phyloP scores from a whole-genome alignment of 2,329 filamentous ascomycete genomes.

The Aspergillus aculeatus region DNA sequence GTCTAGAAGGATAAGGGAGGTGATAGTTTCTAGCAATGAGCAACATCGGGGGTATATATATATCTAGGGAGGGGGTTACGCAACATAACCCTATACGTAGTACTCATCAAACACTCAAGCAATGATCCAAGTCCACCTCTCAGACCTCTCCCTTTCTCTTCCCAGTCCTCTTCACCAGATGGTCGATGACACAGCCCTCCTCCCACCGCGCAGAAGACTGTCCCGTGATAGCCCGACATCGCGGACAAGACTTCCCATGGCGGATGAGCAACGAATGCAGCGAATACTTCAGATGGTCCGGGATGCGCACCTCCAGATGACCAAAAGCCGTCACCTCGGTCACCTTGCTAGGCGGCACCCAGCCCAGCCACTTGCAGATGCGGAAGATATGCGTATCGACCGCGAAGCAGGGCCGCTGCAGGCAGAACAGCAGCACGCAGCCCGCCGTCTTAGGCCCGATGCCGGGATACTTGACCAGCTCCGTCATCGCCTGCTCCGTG shows the following conservation, averaged over 20 bases:
- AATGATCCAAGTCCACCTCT: not conserved
- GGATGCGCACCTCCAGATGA: constrained; percentile 61
- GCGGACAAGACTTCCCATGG: constrained; percentile 61
- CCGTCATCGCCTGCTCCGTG: constrained; percentile 57
- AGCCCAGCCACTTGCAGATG: constrained; percentile 60
- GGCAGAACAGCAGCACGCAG: constrained; percentile 64
- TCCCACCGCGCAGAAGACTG: constrained; percentile 63
- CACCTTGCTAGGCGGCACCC: constrained; percentile 53
- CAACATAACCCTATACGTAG: too few species aligned
- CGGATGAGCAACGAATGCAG: constrained; percentile 62
- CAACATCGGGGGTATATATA: too few species aligned
- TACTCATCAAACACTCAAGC: too few species aligned
- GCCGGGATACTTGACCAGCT: constrained; percentile 59
- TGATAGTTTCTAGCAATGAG: too few species aligned
- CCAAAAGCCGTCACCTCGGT: constrained; percentile 54
- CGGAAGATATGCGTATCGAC: constrained; percentile 68
- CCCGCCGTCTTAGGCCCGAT: constrained; percentile 67
- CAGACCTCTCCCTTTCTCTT: constrained; percentile 40
- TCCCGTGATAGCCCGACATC: constrained; percentile 61
- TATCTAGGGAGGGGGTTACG: too few species aligned
- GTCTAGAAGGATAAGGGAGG: too few species aligned
- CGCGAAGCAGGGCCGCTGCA: constrained; percentile 62
- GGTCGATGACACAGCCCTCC: constrained; percentile 63
- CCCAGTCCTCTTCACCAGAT: constrained; percentile 59
- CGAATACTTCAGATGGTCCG: constrained; percentile 62